phyloP scores from a whole-genome alignment of 345 rosid genomes.

The Eutrema heterophyllum region DNA sequence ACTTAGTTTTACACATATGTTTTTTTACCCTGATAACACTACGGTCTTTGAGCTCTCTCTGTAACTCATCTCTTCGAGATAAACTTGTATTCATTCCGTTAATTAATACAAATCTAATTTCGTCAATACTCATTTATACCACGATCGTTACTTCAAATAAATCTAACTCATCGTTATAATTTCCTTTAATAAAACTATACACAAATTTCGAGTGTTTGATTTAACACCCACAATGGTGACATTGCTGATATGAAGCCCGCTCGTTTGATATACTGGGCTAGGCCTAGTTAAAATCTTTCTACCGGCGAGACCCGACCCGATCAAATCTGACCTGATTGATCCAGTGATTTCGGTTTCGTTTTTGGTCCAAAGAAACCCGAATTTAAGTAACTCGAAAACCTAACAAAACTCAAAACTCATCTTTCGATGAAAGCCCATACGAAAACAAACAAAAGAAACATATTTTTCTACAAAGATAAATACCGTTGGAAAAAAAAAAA shows the following conservation, averaged over 20 bases:
- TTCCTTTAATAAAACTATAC: no score
- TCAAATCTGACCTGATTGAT: not conserved
- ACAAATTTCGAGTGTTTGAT: no score
- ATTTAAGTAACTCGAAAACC: not conserved
- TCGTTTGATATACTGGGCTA: not conserved
- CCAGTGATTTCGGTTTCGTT: not conserved
- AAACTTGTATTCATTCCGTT: no score
- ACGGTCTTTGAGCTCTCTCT: no score
- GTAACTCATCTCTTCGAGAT: no score
- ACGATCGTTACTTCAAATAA: no score
- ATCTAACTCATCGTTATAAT: no score
- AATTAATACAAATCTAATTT: no score
- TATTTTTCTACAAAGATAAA: conserved; percentile 2
- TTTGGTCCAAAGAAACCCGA: not conserved
- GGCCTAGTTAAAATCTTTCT: not conserved
- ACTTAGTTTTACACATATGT: no score
- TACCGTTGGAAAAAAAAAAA: conserved; percentile 13
- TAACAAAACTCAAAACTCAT: not conserved
- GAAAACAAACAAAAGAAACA: not conserved
- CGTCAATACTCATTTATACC: no score
- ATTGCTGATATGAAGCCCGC: not conserved
- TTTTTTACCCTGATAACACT: no score
- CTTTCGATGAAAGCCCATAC: not conserved
- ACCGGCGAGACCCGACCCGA: not conserved
- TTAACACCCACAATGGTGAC: not conserved